Percentiles rank a stretch among this genome's conserved stretches.
Evolutionary conservation across 371 early-diverging fungal genomes (phyloP).

Genomic region (Lichtheimia ramosa): DNA sequence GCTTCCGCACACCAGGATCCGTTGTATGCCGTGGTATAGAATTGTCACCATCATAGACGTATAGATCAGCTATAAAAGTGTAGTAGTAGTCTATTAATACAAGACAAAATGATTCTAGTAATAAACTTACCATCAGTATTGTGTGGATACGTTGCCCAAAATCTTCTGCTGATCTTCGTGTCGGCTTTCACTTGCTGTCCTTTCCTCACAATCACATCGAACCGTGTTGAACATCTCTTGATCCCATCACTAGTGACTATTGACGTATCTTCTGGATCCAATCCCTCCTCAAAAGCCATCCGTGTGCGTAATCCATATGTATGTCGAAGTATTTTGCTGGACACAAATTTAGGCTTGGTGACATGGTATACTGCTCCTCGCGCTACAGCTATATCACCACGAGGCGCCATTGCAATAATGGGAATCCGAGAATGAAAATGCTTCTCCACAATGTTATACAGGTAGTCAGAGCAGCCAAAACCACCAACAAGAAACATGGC

Average conservation of each 20-base stretch:
- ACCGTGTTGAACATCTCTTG: slow-evolving; percentile 30
- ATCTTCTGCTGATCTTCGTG: slow-evolving; percentile 15
- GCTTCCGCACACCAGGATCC: slow-evolving; percentile 39
- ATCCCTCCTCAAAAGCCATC: slow-evolving; percentile 21
- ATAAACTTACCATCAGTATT: slow-evolving; percentile 28
- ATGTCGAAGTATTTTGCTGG: slow-evolving; percentile 17
- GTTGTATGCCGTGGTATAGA: slow-evolving; percentile 43
- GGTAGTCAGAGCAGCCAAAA: slow-evolving; percentile 52
- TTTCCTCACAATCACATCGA: slow-evolving; percentile 26
- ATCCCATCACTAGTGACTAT: slow-evolving; percentile 27
- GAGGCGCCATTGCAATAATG: slow-evolving; percentile 19
- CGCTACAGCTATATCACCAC: slow-evolving; percentile 27
- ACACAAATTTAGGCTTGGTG: slow-evolving; percentile 14
- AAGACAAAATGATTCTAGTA: neutral
- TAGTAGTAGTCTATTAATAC: neutral
- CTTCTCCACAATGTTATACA: slow-evolving; percentile 32
- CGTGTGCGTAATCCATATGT: slow-evolving; percentile 16
- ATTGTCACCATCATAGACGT: slow-evolving; percentile 37
- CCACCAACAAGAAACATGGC: slow-evolving; percentile 54
- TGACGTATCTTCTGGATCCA: slow-evolving; percentile 26
- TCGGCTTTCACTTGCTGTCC: slow-evolving; percentile 21
- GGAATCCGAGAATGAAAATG: slow-evolving; percentile 23
- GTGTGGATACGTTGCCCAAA: slow-evolving; percentile 31
- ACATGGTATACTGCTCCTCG: slow-evolving; percentile 27
- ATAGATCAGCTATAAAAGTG: slow-evolving; percentile 25